phyloP scores from a whole-genome alignment of 75 land plant genomes.

The Adiantum capillusveneris region DNA sequence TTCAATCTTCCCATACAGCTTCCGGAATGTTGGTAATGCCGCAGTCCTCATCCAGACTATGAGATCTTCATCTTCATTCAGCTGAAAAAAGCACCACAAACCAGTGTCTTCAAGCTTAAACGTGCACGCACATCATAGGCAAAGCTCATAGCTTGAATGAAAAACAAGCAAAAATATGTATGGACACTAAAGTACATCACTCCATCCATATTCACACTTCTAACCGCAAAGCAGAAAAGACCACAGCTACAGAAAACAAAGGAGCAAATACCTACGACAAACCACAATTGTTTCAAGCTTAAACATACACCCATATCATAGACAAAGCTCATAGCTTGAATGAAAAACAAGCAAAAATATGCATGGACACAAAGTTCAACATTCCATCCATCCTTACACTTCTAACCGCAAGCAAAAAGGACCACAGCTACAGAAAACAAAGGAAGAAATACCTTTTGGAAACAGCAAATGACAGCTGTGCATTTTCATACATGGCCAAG shows the following conservation, averaged over 20 bases:
- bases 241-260: background rate
- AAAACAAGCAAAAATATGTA: background rate
- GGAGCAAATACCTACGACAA: background rate
- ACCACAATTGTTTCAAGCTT: background rate
- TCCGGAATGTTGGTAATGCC: slow-evolving; percentile 75
- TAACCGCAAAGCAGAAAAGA: background rate
- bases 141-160: no score
- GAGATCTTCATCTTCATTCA: slow-evolving; percentile 59
- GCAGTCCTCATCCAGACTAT: slow-evolving; percentile 87
- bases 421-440: background rate
- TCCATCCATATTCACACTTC: background rate
- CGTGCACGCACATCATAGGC: slow-evolving; percentile 21
- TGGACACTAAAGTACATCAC: background rate
- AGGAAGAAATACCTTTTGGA: background rate
- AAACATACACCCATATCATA: slow-evolving; percentile 21
- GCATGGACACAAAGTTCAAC: background rate
- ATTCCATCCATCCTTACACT: background rate
- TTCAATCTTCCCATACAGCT: slow-evolving; percentile 73
- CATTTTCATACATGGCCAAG: no score
- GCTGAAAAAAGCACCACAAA: slow-evolving; percentile 27
- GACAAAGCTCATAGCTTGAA: no score
- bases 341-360: background rate
- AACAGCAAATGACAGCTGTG: background rate
- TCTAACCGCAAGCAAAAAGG: background rate
- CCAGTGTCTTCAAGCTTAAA: background rate